These are phyloP conservation scores for Grosmannia huntii DNA, from an alignment of 2,329 filamentous ascomycete species.

Conservation along the genomic window DNA sequence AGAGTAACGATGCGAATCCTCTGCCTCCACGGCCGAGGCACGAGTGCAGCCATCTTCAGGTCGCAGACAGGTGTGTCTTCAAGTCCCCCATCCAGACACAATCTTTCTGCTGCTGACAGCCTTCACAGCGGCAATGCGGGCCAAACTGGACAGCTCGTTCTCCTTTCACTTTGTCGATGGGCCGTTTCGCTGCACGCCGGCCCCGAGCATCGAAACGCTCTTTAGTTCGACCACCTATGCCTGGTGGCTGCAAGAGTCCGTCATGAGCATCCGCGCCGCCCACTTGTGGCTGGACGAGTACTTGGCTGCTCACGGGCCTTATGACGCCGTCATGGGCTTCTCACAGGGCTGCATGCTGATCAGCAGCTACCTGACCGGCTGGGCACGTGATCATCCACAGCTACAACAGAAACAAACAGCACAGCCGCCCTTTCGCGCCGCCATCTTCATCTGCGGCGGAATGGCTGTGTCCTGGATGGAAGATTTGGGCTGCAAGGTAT, in stretches of 20 bases:
- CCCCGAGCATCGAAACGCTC: conserved; percentile 21
- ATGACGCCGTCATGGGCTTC: conserved; percentile 24
- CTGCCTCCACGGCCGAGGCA: conserved; percentile 25
- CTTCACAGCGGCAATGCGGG: conserved; percentile 20
- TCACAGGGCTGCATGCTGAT: conserved; percentile 26
- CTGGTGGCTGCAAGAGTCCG: conserved; percentile 18
- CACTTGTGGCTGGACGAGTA: conserved; percentile 23
- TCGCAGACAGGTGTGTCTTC: conserved; percentile 20
- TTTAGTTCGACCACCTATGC: conserved; percentile 17
- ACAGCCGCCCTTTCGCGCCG: conserved; percentile 23
- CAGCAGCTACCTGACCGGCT: conserved; percentile 26
- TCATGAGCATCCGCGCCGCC: conserved; percentile 20
- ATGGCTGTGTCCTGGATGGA: conserved; percentile 22
- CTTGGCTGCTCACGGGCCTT: conserved; percentile 20
- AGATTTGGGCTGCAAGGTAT: conserved; percentile 21
- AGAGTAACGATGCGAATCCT: conserved; percentile 19
- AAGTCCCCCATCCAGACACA: too few species aligned
- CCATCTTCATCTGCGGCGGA: conserved; percentile 27
- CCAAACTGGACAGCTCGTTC: conserved; percentile 19
- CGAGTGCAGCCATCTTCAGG: conserved; percentile 23
- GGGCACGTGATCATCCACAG: conserved; percentile 17
- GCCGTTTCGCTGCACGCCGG: conserved; percentile 18
- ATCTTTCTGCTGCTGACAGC: background rate
- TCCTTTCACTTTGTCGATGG: conserved; percentile 23
- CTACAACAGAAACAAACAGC: conserved; percentile 7